Conservation (phyloP, 495 filamentous ascomycete genomes). For the Hypomontagnella submonticulosa region DNA sequence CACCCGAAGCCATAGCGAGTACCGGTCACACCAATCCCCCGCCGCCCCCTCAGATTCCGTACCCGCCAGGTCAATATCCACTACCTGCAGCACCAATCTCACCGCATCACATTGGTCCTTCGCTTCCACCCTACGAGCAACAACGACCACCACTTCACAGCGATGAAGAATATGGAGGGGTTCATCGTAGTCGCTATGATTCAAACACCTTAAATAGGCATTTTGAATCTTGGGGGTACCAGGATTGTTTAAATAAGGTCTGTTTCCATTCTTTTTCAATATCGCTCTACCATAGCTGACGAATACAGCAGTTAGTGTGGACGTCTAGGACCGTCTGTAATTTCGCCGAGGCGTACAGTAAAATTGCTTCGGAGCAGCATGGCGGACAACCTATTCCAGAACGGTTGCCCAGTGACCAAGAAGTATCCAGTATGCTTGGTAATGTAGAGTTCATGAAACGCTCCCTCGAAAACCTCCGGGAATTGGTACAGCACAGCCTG, state of each 20-base stretch:
- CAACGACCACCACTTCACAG: slow-evolving; percentile 51
- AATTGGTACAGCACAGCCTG: slow-evolving; percentile 53
- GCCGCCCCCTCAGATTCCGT: slow-evolving; percentile 49
- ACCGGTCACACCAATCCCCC: slow-evolving; percentile 38
- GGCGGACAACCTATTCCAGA: slow-evolving; percentile 59
- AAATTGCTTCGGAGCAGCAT: slow-evolving; percentile 61
- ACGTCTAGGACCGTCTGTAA: slow-evolving; percentile 57
- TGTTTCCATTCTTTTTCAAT: slow-evolving; percentile 20
- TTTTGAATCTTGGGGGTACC: slow-evolving; percentile 56
- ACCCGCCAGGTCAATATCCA: slow-evolving; percentile 55
- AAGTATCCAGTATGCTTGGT: slow-evolving; percentile 54
- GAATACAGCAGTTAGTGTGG: slow-evolving; percentile 53
- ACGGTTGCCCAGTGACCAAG: slow-evolving; percentile 58
- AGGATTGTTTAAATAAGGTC: slow-evolving; percentile 56
- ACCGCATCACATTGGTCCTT: slow-evolving; percentile 50
- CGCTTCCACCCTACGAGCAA: slow-evolving; percentile 55
- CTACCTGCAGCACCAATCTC: slow-evolving; percentile 57
- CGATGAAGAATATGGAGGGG: slow-evolving; percentile 52
- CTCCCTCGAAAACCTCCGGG: slow-evolving; percentile 59
- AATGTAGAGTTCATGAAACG: slow-evolving; percentile 51
- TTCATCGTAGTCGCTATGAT: slow-evolving; percentile 53
- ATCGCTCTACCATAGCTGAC: slow-evolving; percentile 35
- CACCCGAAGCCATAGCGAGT: slow-evolving; percentile 32
- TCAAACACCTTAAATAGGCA: slow-evolving; percentile 51
- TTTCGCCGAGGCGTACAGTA: slow-evolving; percentile 60